Evolutionary conservation across 306 rosid genomes (phyloP).

Genomic region (Pterocarpus santalinus): DNA sequence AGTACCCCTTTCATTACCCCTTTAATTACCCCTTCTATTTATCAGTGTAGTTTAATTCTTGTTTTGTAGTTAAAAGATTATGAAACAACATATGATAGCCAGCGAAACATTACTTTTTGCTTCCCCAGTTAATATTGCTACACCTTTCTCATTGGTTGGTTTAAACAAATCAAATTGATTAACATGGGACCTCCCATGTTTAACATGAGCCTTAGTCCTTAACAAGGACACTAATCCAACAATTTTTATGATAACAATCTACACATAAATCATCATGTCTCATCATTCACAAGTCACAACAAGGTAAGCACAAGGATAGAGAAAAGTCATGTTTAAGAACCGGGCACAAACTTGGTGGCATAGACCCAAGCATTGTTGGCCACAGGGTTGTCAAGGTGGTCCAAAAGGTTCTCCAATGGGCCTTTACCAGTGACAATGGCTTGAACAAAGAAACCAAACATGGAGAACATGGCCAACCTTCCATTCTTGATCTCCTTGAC

Average conservation of each 20-base stretch:
- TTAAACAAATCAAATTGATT: not conserved
- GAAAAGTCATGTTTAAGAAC: constrained; percentile 52
- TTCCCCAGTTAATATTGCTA: not conserved
- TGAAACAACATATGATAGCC: no score
- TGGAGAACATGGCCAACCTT: constrained; percentile 90
- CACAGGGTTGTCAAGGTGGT: constrained; percentile 90
- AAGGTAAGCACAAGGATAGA: not conserved
- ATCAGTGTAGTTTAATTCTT: not conserved
- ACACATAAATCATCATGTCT: constrained; percentile 26
- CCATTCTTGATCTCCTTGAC: constrained; percentile 94
- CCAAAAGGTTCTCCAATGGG: constrained; percentile 87
- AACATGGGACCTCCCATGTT: not conserved
- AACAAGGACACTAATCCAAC: constrained; percentile 37
- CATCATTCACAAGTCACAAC: constrained; percentile 28
- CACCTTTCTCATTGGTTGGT: not conserved
- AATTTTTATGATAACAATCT: constrained; percentile 30
- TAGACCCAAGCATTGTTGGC: constrained; percentile 96
- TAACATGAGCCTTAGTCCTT: constrained; percentile 36
- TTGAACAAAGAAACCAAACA: constrained; percentile 97
- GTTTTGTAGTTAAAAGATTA: not conserved
- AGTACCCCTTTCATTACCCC: no score
- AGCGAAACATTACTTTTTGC: not conserved
- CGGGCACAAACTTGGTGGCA: constrained; percentile 94
- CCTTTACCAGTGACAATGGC: constrained; percentile 97
- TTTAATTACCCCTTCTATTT: no score